phyloP scores from a whole-genome alignment of 495 filamentous ascomycete species.

The Gamarada debralockiae region DNA sequence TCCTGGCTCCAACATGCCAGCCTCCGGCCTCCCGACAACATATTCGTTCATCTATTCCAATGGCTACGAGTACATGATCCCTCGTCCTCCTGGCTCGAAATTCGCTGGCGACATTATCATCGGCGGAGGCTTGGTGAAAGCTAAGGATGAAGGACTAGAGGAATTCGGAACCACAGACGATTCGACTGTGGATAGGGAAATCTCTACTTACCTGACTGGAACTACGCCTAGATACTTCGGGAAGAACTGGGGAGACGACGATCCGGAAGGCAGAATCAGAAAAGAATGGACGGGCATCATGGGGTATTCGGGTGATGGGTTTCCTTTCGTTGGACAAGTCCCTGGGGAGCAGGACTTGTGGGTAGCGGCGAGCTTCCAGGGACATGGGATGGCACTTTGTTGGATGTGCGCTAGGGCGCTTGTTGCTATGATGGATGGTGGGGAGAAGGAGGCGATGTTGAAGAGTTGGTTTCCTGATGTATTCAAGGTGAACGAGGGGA shows the following conservation, averaged over 20 bases:
- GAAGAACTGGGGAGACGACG: conserved; percentile 52
- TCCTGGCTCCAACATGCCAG: conserved; percentile 43
- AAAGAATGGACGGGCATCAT: conserved; percentile 62
- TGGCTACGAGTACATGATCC: conserved; percentile 66
- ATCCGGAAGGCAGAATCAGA: conserved; percentile 51
- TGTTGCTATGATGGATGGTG: conserved; percentile 42
- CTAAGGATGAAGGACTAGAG: conserved; percentile 38
- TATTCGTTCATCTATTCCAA: conserved; percentile 59
- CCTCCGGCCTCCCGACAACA: conserved; percentile 41
- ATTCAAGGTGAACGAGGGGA: conserved; percentile 41
- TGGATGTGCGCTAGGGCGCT: conserved; percentile 52
- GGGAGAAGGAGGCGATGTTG: conserved; percentile 13
- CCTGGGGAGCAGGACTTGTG: conserved; percentile 37
- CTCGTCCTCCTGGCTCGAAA: conserved; percentile 40
- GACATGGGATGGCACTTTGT: conserved; percentile 56
- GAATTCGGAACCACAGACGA: conserved; percentile 57
- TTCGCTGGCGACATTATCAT: conserved; percentile 63
- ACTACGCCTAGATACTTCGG: conserved; percentile 51
- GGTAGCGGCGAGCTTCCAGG: conserved; percentile 50
- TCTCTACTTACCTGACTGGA: conserved; percentile 47
- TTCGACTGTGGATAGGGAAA: conserved; percentile 45
- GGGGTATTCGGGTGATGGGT: conserved; percentile 49
- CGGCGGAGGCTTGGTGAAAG: conserved; percentile 57
- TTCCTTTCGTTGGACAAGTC: conserved; percentile 51
- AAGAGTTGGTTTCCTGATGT: conserved; percentile 48